phyloP scores from a whole-genome alignment of 345 rosid species.

The Salix viminalis region DNA sequence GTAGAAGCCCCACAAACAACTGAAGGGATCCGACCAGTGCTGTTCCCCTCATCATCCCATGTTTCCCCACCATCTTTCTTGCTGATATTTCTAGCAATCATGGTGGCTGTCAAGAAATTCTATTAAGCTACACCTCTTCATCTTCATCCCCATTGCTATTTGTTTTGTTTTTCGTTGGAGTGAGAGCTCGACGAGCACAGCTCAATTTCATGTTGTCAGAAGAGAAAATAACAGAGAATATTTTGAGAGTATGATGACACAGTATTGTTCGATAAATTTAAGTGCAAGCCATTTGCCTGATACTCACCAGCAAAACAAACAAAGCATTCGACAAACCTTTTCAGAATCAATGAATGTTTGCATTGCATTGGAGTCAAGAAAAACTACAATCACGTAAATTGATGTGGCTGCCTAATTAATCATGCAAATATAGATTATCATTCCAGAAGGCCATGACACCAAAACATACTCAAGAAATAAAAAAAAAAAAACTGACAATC shows the following conservation, averaged over 20 bases:
- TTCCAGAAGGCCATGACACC: too few relatives aligned
- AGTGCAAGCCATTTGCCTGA: not conserved
- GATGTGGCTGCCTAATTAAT: not conserved
- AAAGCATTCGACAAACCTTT: not conserved
- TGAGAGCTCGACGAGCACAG: not conserved
- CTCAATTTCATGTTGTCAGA: not conserved
- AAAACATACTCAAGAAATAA: too few relatives aligned
- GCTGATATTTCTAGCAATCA: constrained; percentile 12
- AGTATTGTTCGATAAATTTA: too few relatives aligned
- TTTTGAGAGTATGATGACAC: too few relatives aligned
- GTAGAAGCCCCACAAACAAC: constrained; percentile 23
- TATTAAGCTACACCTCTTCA: not conserved
- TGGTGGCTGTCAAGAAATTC: constrained; percentile 8
- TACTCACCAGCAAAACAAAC: too few relatives aligned
- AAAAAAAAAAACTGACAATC: not conserved
- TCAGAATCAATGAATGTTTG: not conserved
- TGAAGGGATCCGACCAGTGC: constrained; percentile 34
- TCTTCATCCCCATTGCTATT: too few relatives aligned
- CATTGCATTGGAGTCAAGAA: too few relatives aligned
- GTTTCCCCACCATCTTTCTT: constrained; percentile 10
- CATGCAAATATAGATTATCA: not conserved
- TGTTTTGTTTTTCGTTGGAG: not conserved
- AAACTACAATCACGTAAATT: too few relatives aligned
- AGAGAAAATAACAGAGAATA: not conserved
- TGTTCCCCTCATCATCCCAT: constrained; percentile 28